Evolutionary conservation across 495 filamentous ascomycete species (phyloP).

Genomic region (Trichocladium antarcticum): DNA sequence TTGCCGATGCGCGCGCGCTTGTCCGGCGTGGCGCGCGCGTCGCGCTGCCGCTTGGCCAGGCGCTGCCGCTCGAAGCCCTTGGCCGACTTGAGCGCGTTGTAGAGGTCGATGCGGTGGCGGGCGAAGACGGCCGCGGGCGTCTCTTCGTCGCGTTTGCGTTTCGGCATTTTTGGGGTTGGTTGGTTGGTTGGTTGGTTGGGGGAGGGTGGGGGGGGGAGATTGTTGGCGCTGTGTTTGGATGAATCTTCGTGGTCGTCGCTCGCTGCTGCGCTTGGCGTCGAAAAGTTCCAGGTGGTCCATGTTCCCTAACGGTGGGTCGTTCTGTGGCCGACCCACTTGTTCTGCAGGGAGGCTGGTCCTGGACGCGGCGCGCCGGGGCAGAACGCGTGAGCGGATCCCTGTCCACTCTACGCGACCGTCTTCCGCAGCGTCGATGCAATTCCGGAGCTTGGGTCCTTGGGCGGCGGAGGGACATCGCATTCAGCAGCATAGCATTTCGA

Average conservation of each 20-base stretch:
- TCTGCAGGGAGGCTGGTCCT: background rate
- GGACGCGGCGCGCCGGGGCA: background rate
- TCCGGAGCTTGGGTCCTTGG: background rate
- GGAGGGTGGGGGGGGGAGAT: slow-evolving; percentile 13
- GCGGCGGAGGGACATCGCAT: slow-evolving; percentile 3
- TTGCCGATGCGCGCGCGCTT: slow-evolving; percentile 49
- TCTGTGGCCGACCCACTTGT: background rate
- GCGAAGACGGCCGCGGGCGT: slow-evolving; percentile 42
- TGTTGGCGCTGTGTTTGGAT: background rate
- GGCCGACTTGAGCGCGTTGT: slow-evolving; percentile 60
- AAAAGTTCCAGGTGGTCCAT: background rate
- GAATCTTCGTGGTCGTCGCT: background rate
- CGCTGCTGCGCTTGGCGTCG: background rate
- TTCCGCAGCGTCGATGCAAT: background rate
- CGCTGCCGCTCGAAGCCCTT: slow-evolving; percentile 89
- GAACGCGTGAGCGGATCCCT: slow-evolving; percentile 17
- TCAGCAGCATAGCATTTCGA: slow-evolving; percentile 8
- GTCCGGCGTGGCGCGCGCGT: slow-evolving; percentile 44
- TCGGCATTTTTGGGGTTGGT: slow-evolving; percentile 28
- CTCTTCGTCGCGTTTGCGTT: slow-evolving; percentile 36
- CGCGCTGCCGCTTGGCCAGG: slow-evolving; percentile 61
- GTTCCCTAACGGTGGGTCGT: slow-evolving; percentile 6
- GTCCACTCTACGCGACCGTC: slow-evolving; percentile 10
- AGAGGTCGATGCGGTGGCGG: slow-evolving; percentile 48
- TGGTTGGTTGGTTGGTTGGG: background rate